Evolutionary conservation across 2,329 filamentous ascomycete genomes (phyloP).

Genomic region (Exophiala spinifera): DNA sequence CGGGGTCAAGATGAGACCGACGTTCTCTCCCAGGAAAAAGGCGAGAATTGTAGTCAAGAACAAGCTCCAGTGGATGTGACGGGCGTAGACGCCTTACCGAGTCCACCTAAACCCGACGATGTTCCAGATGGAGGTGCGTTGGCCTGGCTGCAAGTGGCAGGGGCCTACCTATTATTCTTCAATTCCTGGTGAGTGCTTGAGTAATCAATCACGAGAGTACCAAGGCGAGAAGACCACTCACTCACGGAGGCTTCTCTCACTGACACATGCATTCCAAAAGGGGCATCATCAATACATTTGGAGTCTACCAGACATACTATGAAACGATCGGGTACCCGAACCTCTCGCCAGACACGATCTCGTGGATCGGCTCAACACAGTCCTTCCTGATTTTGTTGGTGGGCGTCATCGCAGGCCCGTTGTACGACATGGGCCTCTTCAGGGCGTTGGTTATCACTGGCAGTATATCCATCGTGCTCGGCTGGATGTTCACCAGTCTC

Average conservation of each 20-base stretch:
- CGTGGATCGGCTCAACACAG: slow-evolving; percentile 51
- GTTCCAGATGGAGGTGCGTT: not conserved
- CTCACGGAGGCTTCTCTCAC: not conserved
- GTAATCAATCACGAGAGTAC: not conserved
- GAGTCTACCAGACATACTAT: slow-evolving; percentile 31
- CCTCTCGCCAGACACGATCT: slow-evolving; percentile 38
- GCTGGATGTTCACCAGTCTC: slow-evolving; percentile 43
- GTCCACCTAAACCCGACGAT: not conserved
- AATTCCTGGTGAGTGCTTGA: not conserved
- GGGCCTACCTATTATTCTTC: not conserved
- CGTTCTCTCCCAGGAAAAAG: not conserved
- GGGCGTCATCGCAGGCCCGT: slow-evolving; percentile 42
- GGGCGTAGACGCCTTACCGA: not conserved
- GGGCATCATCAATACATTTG: slow-evolving; percentile 28
- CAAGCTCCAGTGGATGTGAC: not conserved
- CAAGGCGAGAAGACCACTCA: not conserved
- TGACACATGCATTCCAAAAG: not conserved
- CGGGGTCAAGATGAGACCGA: not conserved
- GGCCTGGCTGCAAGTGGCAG: not conserved
- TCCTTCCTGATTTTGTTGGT: slow-evolving; percentile 44
- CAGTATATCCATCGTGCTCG: slow-evolving; percentile 23
- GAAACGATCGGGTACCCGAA: slow-evolving; percentile 26
- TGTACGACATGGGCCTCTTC: slow-evolving; percentile 45
- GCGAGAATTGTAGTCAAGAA: not conserved
- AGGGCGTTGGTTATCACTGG: slow-evolving; percentile 26